phyloP scores from a whole-genome alignment of 345 rosid genomes.

The Jatropha curcas region DNA sequence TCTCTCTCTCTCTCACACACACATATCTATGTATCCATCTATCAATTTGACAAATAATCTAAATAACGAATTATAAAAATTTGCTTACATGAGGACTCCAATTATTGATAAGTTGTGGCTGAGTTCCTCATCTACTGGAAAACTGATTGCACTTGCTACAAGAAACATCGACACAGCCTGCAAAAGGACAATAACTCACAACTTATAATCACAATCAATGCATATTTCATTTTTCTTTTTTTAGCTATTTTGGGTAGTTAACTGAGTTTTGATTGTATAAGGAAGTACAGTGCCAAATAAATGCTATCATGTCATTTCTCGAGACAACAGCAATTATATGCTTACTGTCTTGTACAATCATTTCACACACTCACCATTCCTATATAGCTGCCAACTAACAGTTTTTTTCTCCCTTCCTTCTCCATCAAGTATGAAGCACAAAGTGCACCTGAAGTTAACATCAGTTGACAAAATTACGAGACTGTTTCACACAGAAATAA shows the following conservation, averaged over 20 bases:
- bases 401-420: conserved; percentile 62
- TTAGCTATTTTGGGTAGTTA: not conserved
- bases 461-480: conserved; percentile 11
- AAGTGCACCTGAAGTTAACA: conserved; percentile 54
- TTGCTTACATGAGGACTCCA: conserved; percentile 69
- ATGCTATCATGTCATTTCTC: not conserved
- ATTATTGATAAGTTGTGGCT: conserved; percentile 63
- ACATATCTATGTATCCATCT: not conserved
- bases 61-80: not conserved
- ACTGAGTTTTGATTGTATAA: conserved; percentile 9
- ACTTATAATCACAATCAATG: conserved; percentile 4
- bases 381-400: conserved; percentile 65
- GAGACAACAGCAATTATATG: not conserved
- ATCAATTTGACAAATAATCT: not conserved
- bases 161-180: conserved; percentile 79
- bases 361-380: conserved; percentile 63
- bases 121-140: conserved; percentile 60
- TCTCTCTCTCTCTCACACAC: not conserved
- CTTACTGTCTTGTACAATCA: conserved; percentile 8
- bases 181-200: conserved; percentile 8
- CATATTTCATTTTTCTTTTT: too few relatives aligned
- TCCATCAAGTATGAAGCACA: conserved; percentile 66
- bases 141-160: conserved; percentile 48
- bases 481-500: conserved; percentile 3
- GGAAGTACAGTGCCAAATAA: not conserved